phyloP scores from a whole-genome alignment of 306 rosid species.

The Pyrus communis region DNA sequence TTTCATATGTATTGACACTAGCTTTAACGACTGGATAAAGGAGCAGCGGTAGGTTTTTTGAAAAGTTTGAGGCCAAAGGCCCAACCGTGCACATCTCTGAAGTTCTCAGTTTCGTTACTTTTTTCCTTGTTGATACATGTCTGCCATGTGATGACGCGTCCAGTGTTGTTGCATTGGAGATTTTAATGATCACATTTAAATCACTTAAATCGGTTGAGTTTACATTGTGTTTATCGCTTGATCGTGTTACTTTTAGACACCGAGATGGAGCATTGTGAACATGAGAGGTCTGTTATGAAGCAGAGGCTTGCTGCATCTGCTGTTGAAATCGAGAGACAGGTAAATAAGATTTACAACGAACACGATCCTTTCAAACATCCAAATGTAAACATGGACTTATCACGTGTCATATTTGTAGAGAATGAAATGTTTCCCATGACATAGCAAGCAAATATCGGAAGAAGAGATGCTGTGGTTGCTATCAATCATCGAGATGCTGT shows the following conservation, averaged over 20 bases:
- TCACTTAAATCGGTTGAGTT: background rate
- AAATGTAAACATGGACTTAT: constrained; percentile 9
- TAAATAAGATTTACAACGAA: constrained; percentile 5
- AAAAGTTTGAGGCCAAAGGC: background rate
- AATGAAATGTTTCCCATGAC: constrained; percentile 91
- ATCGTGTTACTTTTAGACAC: constrained; percentile 39
- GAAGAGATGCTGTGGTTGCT: background rate
- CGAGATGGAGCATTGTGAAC: constrained; percentile 63
- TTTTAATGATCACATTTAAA: background rate
- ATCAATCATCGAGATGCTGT: background rate
- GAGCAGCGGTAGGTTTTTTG: background rate
- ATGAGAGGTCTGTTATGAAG: constrained; percentile 59
- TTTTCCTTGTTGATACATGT: background rate
- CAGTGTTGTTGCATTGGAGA: background rate
- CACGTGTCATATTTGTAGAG: constrained; percentile 45
- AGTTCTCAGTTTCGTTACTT: background rate
- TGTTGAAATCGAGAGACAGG: constrained; percentile 80
- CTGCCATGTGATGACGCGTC: background rate
- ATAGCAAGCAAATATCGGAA: constrained; percentile 1
- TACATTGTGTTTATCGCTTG: constrained; percentile 10
- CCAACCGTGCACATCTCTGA: background rate
- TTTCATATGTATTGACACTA: background rate
- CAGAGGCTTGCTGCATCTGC: constrained; percentile 65
- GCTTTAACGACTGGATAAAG: background rate
- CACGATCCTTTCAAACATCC: background rate